Percentiles rank a stretch among this genome's conserved stretches.
Evolutionary conservation across 176 grass and related monocot genomes (phyloP).

Genomic region (Zoysia japonica): DNA sequence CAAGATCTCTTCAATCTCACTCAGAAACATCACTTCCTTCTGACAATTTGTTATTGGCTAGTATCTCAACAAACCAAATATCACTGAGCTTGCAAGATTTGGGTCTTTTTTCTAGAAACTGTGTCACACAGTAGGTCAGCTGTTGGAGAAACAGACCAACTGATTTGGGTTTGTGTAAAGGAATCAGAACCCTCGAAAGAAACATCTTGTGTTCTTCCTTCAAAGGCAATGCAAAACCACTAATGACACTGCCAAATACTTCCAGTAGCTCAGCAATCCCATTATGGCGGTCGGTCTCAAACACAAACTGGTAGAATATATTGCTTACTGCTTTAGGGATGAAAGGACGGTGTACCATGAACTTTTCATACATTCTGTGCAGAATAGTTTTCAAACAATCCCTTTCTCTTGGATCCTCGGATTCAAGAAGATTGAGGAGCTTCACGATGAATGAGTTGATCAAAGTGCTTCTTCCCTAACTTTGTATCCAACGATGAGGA

Average conservation of each 20-base stretch:
- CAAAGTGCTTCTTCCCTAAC: slow-evolving; percentile 89
- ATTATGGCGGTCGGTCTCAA: slow-evolving; percentile 82
- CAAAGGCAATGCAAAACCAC: slow-evolving; percentile 87
- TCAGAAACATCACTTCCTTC: slow-evolving; percentile 99
- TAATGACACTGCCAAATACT: slow-evolving; percentile 92
- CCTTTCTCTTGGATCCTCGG: slow-evolving; percentile 91
- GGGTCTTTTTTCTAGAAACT: slow-evolving; percentile 97
- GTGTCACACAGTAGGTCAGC: slow-evolving; percentile 84
- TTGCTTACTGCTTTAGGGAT: slow-evolving; percentile 90
- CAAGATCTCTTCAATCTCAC: slow-evolving; percentile 89
- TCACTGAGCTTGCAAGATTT: slow-evolving; percentile 69
- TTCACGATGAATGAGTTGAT: slow-evolving; percentile 86
- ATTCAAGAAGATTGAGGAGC: slow-evolving; percentile 90
- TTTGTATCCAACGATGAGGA: slow-evolving; percentile 83
- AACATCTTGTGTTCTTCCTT: slow-evolving; percentile 99
- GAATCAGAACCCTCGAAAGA: slow-evolving; percentile 74
- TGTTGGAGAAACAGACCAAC: slow-evolving; percentile 94
- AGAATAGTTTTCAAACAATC: slow-evolving; percentile 94
- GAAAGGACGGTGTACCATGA: slow-evolving; percentile 97
- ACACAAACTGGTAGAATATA: slow-evolving; percentile 94
- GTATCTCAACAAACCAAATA: slow-evolving; percentile 80
- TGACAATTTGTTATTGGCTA: slow-evolving; percentile 95
- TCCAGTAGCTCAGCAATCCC: slow-evolving; percentile 95
- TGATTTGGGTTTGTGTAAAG: slow-evolving; percentile 85
- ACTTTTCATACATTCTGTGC: slow-evolving; percentile 94